Evolutionary conservation across 805 yeast species (phyloP).

Genomic region (Candida tallmaniae): DNA sequence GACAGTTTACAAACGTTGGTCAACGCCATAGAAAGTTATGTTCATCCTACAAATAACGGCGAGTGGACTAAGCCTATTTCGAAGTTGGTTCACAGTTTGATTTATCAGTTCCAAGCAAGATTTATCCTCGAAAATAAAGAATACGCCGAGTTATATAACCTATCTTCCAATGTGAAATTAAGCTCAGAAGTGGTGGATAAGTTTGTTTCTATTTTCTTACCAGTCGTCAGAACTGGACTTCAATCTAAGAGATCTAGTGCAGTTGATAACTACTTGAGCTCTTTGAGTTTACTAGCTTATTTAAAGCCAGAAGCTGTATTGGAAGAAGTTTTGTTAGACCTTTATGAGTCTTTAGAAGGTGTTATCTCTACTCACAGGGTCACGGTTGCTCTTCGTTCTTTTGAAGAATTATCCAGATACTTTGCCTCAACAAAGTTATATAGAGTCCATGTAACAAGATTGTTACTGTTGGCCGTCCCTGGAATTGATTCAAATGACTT

Average conservation of each 20-base stretch:
- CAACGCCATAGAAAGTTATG: conserved; percentile 73
- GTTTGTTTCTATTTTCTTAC: conserved; percentile 52
- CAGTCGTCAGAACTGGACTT: conserved; percentile 62
- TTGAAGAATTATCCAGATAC: conserved; percentile 61
- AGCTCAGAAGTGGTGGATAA: conserved; percentile 26
- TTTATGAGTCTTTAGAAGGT: conserved; percentile 70
- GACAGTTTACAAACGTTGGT: conserved; percentile 50
- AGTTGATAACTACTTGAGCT: conserved; percentile 52
- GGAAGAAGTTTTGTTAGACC: conserved; percentile 56
- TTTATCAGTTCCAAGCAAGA: conserved; percentile 58
- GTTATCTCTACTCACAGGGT: conserved; percentile 78
- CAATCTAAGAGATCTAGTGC: conserved; percentile 64
- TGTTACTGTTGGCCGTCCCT: conserved; percentile 64
- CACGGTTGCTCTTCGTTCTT: conserved; percentile 61
- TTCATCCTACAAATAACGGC: conserved; percentile 92
- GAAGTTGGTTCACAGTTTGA: conserved; percentile 56
- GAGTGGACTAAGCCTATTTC: conserved; percentile 77
- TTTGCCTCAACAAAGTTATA: conserved; percentile 60
- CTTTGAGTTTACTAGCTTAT: conserved; percentile 61
- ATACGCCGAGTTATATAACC: conserved; percentile 18
- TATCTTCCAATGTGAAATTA: conserved; percentile 31
- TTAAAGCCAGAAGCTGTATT: conserved; percentile 52
- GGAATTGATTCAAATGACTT: conserved; percentile 90
- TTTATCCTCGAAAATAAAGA: conserved; percentile 43
- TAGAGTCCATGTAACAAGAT: conserved; percentile 74